These are phyloP conservation scores for Colletotrichum plurivorum DNA, from an alignment of 2,329 filamentous ascomycete genomes.

Conservation along the genomic window DNA sequence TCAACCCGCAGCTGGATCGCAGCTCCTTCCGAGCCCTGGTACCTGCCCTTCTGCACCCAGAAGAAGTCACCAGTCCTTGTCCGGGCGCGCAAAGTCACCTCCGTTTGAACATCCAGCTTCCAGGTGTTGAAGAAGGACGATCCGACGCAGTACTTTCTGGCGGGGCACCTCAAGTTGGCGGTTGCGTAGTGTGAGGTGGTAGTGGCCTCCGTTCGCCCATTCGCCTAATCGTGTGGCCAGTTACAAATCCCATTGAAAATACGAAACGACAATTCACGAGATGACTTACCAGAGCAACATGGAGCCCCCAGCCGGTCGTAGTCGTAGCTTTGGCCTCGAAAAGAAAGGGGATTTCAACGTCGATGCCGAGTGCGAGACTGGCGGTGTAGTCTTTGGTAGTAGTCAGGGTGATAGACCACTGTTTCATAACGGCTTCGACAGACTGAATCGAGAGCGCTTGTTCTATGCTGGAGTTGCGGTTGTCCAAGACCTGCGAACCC, in stretches of 20 bases:
- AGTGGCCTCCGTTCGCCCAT: too few species aligned
- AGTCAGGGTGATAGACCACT: neutral
- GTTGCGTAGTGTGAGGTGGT: neutral
- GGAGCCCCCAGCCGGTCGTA: too few species aligned
- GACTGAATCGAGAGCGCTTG: neutral
- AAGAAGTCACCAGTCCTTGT: neutral
- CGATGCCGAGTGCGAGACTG: neutral
- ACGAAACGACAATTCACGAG: too few species aligned
- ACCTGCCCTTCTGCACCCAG: slow-evolving; percentile 5
- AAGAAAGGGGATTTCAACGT: too few species aligned
- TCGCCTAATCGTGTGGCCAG: too few species aligned
- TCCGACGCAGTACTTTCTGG: slow-evolving; percentile 37
- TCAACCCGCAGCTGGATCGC: slow-evolving; percentile 37
- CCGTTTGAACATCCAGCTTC: slow-evolving; percentile 35
- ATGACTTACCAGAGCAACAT: too few species aligned
- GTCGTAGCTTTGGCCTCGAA: too few species aligned
- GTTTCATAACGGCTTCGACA: neutral
- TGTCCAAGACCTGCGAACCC: neutral
- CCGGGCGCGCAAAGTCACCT: slow-evolving; percentile 12
- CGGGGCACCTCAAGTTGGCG: slow-evolving; percentile 27
- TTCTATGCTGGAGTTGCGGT: neutral
- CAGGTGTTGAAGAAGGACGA: slow-evolving; percentile 32
- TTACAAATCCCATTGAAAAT: too few species aligned
- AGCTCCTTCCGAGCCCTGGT: slow-evolving; percentile 30
- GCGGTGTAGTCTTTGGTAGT: neutral